phyloP scores from a whole-genome alignment of 176 grass and related monocot genomes.

The Carex myosuroides region DNA sequence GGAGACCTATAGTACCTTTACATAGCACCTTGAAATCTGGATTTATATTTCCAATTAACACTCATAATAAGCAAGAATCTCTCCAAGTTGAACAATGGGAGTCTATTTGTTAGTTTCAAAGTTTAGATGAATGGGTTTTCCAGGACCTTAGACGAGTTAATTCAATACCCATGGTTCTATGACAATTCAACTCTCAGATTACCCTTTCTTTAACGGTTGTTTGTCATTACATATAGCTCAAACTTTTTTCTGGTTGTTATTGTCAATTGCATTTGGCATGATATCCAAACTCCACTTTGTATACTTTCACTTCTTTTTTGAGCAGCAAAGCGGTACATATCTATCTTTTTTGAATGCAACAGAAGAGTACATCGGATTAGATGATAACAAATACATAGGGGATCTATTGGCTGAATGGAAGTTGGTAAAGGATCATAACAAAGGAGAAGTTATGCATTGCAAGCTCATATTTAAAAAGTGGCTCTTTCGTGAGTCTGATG shows the following conservation, averaged over 20 bases:
- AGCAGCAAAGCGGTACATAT: not conserved
- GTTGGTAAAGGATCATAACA: constrained; percentile 80
- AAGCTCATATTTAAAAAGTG: constrained; percentile 99
- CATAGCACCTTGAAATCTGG: not conserved
- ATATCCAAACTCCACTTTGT: not conserved
- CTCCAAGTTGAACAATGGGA: not conserved
- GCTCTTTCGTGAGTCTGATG: constrained; percentile 93
- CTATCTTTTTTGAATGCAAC: constrained; percentile 13
- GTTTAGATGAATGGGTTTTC: not conserved
- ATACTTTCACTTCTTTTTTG: not conserved
- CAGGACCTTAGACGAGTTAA: not conserved
- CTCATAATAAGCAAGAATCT: not conserved
- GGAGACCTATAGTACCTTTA: not conserved
- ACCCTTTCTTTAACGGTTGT: not conserved
- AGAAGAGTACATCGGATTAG: constrained; percentile 94
- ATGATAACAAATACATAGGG: constrained; percentile 98
- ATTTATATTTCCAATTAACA: not conserved
- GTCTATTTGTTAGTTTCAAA: not conserved
- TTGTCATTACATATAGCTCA: not conserved
- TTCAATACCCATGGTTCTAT: not conserved
- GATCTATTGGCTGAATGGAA: constrained; percentile 99
- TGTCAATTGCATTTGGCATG: not conserved
- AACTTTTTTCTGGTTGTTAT: not conserved
- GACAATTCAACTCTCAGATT: not conserved
- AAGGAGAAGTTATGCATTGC: constrained; percentile 97